phyloP scores from a whole-genome alignment of 805 yeast genomes.

The Yarrowia sp. region DNA sequence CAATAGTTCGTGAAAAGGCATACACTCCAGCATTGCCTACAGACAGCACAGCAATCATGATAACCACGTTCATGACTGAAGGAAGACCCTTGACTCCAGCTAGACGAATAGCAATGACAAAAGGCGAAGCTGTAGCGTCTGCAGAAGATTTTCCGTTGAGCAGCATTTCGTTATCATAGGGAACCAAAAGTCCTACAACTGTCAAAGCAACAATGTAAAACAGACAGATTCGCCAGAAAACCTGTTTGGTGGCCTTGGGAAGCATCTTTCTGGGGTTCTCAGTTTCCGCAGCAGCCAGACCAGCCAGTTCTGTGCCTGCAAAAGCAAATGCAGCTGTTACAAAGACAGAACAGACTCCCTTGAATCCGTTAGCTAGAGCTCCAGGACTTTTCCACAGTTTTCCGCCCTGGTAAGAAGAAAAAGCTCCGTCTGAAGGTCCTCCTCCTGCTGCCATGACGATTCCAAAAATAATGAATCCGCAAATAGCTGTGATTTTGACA shows the following conservation, averaged over 20 bases:
- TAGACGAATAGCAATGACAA: slow-evolving; percentile 42
- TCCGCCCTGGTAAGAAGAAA: slow-evolving; percentile 31
- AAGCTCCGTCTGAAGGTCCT: neutral
- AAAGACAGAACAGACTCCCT: slow-evolving; percentile 61
- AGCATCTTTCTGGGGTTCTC: slow-evolving; percentile 57
- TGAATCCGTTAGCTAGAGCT: slow-evolving; percentile 59
- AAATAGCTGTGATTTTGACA: neutral
- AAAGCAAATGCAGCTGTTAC: slow-evolving; percentile 65
- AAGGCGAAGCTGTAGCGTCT: slow-evolving; percentile 72
- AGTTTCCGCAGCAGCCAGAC: slow-evolving; percentile 52
- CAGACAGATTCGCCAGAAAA: slow-evolving; percentile 59
- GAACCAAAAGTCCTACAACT: slow-evolving; percentile 60
- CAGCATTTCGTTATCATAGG: slow-evolving; percentile 49
- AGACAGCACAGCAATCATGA: neutral
- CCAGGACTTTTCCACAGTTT: slow-evolving; percentile 61
- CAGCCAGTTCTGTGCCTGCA: slow-evolving; percentile 53
- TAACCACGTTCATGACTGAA: neutral
- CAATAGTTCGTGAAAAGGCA: neutral
- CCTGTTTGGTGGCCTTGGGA: slow-evolving; percentile 68
- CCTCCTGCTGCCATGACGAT: slow-evolving; percentile 1
- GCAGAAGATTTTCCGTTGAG: slow-evolving; percentile 47
- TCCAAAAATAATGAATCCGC: neutral
- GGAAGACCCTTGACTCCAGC: neutral
- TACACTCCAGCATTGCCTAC: slow-evolving; percentile 1
- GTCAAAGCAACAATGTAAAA: slow-evolving; percentile 41